Conservation (phyloP, 1,284 basidiomycete genomes). For the Cutaneotrichosporon mucoides region DNA sequence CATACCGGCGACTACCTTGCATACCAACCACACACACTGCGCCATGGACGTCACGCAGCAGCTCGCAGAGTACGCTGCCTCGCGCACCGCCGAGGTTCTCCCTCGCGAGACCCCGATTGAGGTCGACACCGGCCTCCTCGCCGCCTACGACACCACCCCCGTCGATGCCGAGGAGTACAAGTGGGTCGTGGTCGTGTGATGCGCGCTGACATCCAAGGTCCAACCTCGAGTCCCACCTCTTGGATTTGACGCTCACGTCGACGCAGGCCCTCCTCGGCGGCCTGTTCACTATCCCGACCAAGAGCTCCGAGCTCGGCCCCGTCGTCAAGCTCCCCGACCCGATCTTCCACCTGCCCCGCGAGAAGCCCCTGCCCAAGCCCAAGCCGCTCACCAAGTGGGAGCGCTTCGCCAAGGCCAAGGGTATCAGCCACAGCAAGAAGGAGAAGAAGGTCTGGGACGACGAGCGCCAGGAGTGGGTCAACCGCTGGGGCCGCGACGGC, state of each 20-base stretch:
- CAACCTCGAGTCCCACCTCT: conserved; percentile 75
- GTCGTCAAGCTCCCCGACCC: conserved; percentile 76
- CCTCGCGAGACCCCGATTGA: conserved; percentile 76
- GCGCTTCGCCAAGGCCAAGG: conserved; percentile 88
- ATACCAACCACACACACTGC: neutral
- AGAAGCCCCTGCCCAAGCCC: conserved; percentile 88
- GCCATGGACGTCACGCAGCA: conserved; percentile 44
- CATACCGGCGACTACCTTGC: neutral
- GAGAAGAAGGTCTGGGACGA: conserved; percentile 93
- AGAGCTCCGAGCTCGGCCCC: conserved; percentile 72
- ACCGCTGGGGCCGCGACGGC: conserved; percentile 84
- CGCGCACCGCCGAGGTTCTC: conserved; percentile 50
- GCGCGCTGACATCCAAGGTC: conserved; percentile 51
- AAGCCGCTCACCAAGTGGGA: conserved; percentile 97
- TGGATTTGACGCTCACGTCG: conserved; percentile 76
- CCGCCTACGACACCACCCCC: conserved; percentile 81
- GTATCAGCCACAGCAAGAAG: conserved; percentile 74
- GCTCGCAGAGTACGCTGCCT: conserved; percentile 37
- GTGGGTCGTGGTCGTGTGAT: conserved; percentile 51
- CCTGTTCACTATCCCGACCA: conserved; percentile 74
- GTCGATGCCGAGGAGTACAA: conserved; percentile 74
- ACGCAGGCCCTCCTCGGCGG: conserved; percentile 74
- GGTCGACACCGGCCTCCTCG: conserved; percentile 76
- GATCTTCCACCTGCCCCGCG: conserved; percentile 71
- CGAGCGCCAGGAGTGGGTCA: conserved; percentile 87